phyloP scores from a whole-genome alignment of 2,329 filamentous ascomycete species.

The Colletotrichum magnum region DNA sequence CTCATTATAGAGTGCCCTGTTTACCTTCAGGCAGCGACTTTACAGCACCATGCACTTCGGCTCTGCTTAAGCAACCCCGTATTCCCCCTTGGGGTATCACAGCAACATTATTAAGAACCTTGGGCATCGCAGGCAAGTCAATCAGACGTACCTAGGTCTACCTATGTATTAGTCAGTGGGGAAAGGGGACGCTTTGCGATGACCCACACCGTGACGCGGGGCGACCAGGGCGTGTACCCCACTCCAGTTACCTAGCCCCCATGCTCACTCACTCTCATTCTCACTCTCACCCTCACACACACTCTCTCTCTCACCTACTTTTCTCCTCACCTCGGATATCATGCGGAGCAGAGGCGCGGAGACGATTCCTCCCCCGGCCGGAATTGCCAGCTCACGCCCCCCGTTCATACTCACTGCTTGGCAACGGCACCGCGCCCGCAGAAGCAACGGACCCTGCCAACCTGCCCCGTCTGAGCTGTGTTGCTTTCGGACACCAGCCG shows the following conservation, averaged over 20 bases:
- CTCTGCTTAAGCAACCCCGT: too few species aligned
- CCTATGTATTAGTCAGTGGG: too few species aligned
- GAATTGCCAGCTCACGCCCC: neutral
- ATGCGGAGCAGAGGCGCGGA: neutral
- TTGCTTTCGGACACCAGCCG: neutral
- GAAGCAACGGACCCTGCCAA: neutral
- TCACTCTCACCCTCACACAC: too few species aligned
- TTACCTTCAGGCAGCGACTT: too few species aligned
- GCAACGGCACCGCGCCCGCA: neutral
- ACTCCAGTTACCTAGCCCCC: too few species aligned
- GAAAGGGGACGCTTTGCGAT: neutral
- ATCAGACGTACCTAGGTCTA: too few species aligned
- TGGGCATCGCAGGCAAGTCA: too few species aligned
- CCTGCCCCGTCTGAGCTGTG: neutral
- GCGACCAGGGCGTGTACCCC: constrained; percentile 1
- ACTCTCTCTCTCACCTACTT: neutral
- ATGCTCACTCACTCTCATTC: too few species aligned
- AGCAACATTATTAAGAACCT: too few species aligned
- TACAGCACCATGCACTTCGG: too few species aligned
- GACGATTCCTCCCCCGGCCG: neutral
- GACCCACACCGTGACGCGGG: neutral
- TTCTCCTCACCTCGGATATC: constrained; percentile 6
- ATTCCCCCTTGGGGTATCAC: too few species aligned
- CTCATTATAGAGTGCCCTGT: neutral
- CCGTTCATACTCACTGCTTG: neutral